Evolutionary conservation across 768 basidiomycete species (phyloP), one percentile per base, ranked within the genome.

Genomic region (Cystofilobasidium capitatum): DNA sequence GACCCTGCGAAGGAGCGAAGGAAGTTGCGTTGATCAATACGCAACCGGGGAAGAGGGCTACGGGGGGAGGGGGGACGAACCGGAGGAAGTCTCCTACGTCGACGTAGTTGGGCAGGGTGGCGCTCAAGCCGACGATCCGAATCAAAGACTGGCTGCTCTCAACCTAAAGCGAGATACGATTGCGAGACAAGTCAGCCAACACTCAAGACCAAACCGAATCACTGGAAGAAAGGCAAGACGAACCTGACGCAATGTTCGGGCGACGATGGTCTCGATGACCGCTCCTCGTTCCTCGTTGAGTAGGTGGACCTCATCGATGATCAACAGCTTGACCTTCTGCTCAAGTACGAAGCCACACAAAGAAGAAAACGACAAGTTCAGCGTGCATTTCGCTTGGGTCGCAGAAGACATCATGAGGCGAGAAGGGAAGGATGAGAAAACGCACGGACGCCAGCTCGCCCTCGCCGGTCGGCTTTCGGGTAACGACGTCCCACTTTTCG

Each of bases 401-500:
- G 42, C 13, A 42, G 22, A 1, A 36, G 8, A 57, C 17, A n/a
- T n/a, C 17, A 5, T 16, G 24, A 1, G 1, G 5, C 14, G 39
- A 8, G 42, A 12, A 37, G 0, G 12, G 16, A 40, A 65, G 44
- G 17, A 16, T 20, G 44, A 51, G 24, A 20, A 51, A 9, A 76
- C 87, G 65, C 70, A 93, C 93, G 60, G 90, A 87, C 39, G 89
- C 89, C n/a, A 98, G 80, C 75, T 98, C 93, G 16, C 92, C 94
- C 79, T 98, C 96, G 10, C 93, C 92, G 0, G 88, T 91, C 0
- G 94, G 91, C 75, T 96, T 98, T 70, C 96, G 81, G 12, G 96
- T 99, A 3, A 99, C 96, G 0, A 99, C 96, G 72, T 98, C 96
- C 96, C 96, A 99, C 77, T 99, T 99, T 76, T 99, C 96, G 0